These are phyloP conservation scores for Penicillium griseofulvum DNA, from an alignment of 2,329 filamentous ascomycete genomes.

Conservation along the genomic window DNA sequence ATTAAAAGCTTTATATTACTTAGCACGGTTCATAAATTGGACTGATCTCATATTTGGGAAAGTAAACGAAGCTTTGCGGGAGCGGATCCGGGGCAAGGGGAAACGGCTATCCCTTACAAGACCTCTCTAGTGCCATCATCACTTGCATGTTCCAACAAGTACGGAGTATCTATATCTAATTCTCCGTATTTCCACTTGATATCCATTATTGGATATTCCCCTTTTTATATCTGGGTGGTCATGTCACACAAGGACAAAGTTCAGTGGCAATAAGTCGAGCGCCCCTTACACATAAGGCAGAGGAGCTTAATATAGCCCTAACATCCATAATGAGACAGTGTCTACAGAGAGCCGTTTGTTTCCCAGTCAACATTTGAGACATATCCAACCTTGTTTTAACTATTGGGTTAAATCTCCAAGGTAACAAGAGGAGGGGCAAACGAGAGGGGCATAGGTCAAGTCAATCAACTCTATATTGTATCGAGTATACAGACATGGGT, in stretches of 20 bases:
- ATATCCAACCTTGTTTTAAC: not conserved
- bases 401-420: not conserved
- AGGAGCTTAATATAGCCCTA: conserved; percentile 13
- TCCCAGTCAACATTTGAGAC: not conserved
- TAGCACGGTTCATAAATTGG: not conserved
- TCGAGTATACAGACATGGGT: not conserved
- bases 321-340: conserved; percentile 5
- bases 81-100: not conserved
- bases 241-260: not conserved
- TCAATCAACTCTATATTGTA: conserved; percentile 9
- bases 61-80: not conserved
- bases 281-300: conserved; percentile 9
- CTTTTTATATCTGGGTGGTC: not conserved
- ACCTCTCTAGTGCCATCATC: too few species aligned
- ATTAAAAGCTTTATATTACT: not conserved
- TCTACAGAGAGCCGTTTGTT: not conserved
- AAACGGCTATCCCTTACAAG: not conserved
- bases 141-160: not conserved
- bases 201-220: not conserved
- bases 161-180: not conserved
- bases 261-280: not conserved
- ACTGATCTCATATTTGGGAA: not conserved
- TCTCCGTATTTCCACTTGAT: not conserved
- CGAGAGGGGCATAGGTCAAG: conserved; percentile 3
- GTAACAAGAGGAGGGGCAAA: conserved; percentile 3